A percentile compares a stretch with the other conserved stretches of the same genome.
Conservation (phyloP, 768 basidiomycete species). For the Infundibulicybe gibba region DNA sequence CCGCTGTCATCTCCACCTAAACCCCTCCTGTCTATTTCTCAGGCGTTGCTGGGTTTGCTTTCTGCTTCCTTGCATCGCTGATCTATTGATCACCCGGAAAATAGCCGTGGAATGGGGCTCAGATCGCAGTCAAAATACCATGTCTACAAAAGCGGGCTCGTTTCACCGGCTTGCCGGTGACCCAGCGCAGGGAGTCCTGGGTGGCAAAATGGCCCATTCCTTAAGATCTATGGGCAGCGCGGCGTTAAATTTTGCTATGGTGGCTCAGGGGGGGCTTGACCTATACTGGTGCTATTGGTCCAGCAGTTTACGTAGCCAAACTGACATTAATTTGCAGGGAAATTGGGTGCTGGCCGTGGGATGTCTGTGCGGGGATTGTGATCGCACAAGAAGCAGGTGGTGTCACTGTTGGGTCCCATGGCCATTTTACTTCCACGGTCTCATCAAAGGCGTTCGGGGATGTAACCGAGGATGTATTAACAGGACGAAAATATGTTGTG, state of each 20-base stretch:
- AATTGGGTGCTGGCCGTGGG: constrained; percentile 83
- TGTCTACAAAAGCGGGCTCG: constrained; percentile 58
- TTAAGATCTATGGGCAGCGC: constrained; percentile 82
- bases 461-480: constrained; percentile 66
- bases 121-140: constrained; percentile 53
- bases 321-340: constrained; percentile 44
- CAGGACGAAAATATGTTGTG: constrained; percentile 79
- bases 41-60: constrained; percentile 63
- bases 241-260: constrained; percentile 77
- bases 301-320: constrained; percentile 1
- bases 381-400: constrained; percentile 91
- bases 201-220: constrained; percentile 84
- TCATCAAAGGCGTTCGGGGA: constrained; percentile 45
- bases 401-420: constrained; percentile 68
- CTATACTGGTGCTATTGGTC: constrained; percentile 66
- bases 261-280: constrained; percentile 87
- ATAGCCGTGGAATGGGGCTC: constrained; percentile 87
- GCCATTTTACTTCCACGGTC: constrained; percentile 33
- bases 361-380: constrained; percentile 88
- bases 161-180: constrained; percentile 78
- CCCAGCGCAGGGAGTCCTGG: constrained; percentile 52
- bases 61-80: not conserved
- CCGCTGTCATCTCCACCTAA: constrained; percentile 61
- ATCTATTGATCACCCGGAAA: not conserved
- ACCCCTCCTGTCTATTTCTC: constrained; percentile 63